Evolutionary conservation across 495 filamentous ascomycete species (phyloP), one percentile per base, ranked within the genome.

Genomic region (Aspergillus homomorphus): DNA sequence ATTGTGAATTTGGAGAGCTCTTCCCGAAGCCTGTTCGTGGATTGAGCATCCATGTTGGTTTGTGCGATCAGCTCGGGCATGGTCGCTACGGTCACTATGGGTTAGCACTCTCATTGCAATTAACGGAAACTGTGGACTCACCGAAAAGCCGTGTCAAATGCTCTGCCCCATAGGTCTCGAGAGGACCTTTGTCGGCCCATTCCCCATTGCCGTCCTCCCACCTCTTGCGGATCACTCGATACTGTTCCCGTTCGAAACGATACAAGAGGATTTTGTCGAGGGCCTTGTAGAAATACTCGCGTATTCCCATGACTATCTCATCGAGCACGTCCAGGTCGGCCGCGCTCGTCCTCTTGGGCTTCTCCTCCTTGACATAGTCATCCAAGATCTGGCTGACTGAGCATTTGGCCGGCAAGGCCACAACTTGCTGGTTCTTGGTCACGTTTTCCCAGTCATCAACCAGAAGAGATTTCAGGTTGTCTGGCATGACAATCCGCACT

Each of bases 371-470:
- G 30, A 85, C 74, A 68, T 95, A 98, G 57, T 89, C 87, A 33
- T 89, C 79, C 6, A 98, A 73, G 59, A 98, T 92, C 56, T 85
- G 71, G 57, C 83, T 82, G 53, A 92, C 89, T 1, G 90, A 86
- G 51, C 85, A 80, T 21, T 80, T 75, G n/a, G 88, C 83, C 0
- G 94, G 94, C 10, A 98, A 79, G 0, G 86, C 84, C 16, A 96
- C 90, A 3, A 97, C 85, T 64, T 90, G 87, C 60, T 88, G 83
- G 66, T 92, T 91, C 79, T 98, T 98, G 50, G 94, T 98, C 51
- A 97, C 84, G 63, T 96, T 95, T 73, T 98, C 94, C 94, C 94
- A 98, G 75, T 98, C 94, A 65, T 98, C 94, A 42, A 98, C 94
- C 3, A 98, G 85, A 45, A 94, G 76, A 18, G 87, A 86, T 74